Percentiles rank a stretch among this genome's conserved stretches.
Conservation (phyloP, 129 eudicot species). For the Arctium minus region DNA sequence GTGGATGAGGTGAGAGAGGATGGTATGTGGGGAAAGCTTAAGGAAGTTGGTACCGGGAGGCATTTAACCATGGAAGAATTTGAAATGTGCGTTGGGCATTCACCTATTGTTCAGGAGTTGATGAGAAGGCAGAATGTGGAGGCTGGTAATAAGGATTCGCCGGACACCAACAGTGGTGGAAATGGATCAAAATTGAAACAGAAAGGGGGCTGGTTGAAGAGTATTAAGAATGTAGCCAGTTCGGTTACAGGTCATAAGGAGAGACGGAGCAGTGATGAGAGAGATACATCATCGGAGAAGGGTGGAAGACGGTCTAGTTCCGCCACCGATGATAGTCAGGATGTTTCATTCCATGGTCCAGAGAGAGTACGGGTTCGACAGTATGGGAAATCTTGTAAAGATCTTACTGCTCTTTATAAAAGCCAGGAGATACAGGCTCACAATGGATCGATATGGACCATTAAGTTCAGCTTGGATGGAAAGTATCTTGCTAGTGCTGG, state of each 20-base stretch:
- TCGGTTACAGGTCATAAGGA: constrained; percentile 69
- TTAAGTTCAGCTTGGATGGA: constrained; percentile 87
- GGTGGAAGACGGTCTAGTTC: constrained; percentile 95
- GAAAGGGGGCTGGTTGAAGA: constrained; percentile 75
- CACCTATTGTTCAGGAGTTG: constrained; percentile 74
- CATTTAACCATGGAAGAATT: constrained; percentile 76
- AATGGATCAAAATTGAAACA: constrained; percentile 54
- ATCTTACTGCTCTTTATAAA: constrained; percentile 74
- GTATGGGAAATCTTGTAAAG: constrained; percentile 89
- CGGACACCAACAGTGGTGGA: constrained; percentile 28
- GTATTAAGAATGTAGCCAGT: constrained; percentile 69
- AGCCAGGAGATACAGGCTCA: constrained; percentile 93
- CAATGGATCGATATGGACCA: constrained; percentile 83
- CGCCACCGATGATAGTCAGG: constrained; percentile 98
- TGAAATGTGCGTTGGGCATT: constrained; percentile 67
- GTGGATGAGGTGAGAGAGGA: constrained; percentile 75
- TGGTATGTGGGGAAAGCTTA: constrained; percentile 67
- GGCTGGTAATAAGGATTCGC: constrained; percentile 38
- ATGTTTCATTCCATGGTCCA: constrained; percentile 77
- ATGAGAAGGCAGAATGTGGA: constrained; percentile 91
- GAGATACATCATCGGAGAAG: constrained; percentile 88
- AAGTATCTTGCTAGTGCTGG: constrained; percentile 97
- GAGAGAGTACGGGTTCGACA: constrained; percentile 76
- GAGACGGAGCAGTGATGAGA: constrained; percentile 79
- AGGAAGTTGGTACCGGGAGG: constrained; percentile 74